These are phyloP conservation scores for Rhodotorula toruloides DNA, from an alignment of 768 basidiomycete genomes.

Conservation along the genomic window DNA sequence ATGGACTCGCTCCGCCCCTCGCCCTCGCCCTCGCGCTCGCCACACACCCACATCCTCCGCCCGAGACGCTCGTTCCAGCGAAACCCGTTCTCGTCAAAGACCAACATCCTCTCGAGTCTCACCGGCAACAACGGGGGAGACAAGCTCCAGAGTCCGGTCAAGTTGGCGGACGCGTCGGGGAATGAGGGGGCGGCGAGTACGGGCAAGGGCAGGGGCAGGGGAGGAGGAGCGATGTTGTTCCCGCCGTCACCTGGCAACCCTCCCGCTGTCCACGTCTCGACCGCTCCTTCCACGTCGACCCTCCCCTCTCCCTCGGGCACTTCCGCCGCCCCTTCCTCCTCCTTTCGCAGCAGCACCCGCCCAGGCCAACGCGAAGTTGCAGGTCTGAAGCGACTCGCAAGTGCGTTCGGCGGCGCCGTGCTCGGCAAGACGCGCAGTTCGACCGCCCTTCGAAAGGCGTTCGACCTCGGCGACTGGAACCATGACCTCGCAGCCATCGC, in stretches of 20 bases:
- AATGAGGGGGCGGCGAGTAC: neutral
- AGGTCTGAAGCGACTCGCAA: constrained; percentile 31
- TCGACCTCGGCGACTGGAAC: constrained; percentile 38
- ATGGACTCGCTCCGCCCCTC: constrained; percentile 15
- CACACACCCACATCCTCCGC: constrained; percentile 20
- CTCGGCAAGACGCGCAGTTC: constrained; percentile 26
- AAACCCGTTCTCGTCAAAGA: constrained; percentile 28
- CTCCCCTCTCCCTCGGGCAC: neutral
- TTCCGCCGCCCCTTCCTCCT: neutral
- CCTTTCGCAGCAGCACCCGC: constrained; percentile 14
- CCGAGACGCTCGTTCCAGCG: constrained; percentile 34
- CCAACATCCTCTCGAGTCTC: constrained; percentile 1
- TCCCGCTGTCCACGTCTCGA: neutral
- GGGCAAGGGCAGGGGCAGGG: constrained; percentile 1
- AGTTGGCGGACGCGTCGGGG: constrained; percentile 2
- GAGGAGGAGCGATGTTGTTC: constrained; percentile 26
- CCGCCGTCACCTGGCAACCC: neutral
- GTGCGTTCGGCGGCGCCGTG: constrained; percentile 9
- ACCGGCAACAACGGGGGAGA: neutral
- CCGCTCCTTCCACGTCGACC: neutral
- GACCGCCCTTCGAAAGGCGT: constrained; percentile 28
- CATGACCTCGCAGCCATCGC: constrained; percentile 35
- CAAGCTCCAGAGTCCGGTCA: constrained; percentile 22
- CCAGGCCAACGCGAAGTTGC: constrained; percentile 12
- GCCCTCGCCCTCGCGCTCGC: constrained; percentile 1